phyloP scores from a whole-genome alignment of 1,284 basidiomycete genomes.

The Apiotrichum gamsii region DNA sequence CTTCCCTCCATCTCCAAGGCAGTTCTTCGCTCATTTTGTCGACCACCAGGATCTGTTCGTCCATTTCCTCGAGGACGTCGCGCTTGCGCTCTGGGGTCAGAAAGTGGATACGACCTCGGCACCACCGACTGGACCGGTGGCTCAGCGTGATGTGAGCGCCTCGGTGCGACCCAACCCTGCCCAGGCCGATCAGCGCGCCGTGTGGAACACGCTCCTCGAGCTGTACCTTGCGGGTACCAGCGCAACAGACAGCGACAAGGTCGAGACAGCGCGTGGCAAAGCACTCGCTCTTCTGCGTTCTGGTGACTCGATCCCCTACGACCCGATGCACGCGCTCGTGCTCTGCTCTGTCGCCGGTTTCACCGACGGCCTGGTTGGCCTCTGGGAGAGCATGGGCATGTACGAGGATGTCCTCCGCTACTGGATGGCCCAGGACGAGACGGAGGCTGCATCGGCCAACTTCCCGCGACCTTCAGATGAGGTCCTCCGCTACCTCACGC shows the following conservation, averaged over 20 bases:
- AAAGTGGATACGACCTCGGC: conserved; percentile 51
- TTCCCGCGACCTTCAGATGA: conserved; percentile 48
- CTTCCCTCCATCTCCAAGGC: conserved; percentile 68
- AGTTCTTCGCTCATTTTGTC: conserved; percentile 92
- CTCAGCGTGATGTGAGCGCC: conserved; percentile 12
- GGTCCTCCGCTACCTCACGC: conserved; percentile 64
- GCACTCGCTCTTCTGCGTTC: conserved; percentile 63
- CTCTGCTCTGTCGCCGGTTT: conserved; percentile 80
- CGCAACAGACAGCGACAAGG: conserved; percentile 26
- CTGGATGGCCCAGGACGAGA: conserved; percentile 67
- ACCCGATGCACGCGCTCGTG: conserved; percentile 83
- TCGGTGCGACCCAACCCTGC: conserved; percentile 54
- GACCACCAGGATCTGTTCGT: conserved; percentile 79
- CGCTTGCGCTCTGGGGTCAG: conserved; percentile 73
- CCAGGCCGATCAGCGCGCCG: conserved; percentile 64
- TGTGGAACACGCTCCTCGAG: conserved; percentile 96
- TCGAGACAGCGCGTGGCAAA: conserved; percentile 48
- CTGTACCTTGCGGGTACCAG: conserved; percentile 68
- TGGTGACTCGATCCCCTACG: conserved; percentile 62
- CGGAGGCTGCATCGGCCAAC: background rate
- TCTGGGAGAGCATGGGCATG: conserved; percentile 94
- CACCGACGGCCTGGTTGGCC: conserved; percentile 72
- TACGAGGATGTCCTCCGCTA: conserved; percentile 89
- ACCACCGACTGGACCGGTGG: background rate
- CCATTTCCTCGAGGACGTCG: conserved; percentile 82